Evolutionary conservation across 2,329 filamentous ascomycete species (phyloP).

Genomic region (Leptoxyphium fumago): DNA sequence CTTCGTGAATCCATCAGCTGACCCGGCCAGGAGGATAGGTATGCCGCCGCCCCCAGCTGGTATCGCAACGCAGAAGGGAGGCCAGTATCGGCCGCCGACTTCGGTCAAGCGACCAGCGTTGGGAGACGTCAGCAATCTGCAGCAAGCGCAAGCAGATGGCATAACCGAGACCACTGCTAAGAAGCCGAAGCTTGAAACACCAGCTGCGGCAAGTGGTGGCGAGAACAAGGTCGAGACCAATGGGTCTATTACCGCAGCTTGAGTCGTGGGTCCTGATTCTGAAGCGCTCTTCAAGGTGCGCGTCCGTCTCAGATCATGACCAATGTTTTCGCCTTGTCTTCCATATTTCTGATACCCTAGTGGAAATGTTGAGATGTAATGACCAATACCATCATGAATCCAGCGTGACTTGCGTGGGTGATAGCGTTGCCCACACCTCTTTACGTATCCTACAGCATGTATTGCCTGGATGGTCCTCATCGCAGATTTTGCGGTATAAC

Average conservation of each 20-base stretch:
- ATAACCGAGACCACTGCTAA: constrained; percentile 22
- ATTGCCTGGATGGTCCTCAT: background rate
- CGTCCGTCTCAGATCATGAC: too few species aligned
- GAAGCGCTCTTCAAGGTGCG: too few species aligned
- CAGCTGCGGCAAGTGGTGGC: constrained; percentile 1
- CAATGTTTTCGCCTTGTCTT: too few species aligned
- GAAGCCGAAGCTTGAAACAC: constrained; percentile 23
- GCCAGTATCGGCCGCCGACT: constrained; percentile 31
- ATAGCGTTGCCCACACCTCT: too few species aligned
- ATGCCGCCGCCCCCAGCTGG: constrained; percentile 26
- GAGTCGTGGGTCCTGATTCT: too few species aligned
- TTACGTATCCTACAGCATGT: background rate
- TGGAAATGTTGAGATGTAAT: too few species aligned
- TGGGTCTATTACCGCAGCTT: background rate
- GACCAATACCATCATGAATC: too few species aligned
- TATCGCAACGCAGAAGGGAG: constrained; percentile 24
- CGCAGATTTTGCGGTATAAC: constrained; percentile 5
- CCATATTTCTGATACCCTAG: too few species aligned
- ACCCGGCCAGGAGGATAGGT: constrained; percentile 32
- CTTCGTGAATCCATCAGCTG: constrained; percentile 34
- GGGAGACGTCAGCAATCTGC: constrained; percentile 33
- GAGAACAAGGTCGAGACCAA: constrained; percentile 1
- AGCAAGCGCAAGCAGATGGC: constrained; percentile 20
- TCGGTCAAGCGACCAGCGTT: constrained; percentile 23
- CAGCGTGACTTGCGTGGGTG: too few species aligned